Evolutionary conservation across 2,329 filamentous ascomycete genomes (phyloP).

Genomic region (Hypoxylon sp.): DNA sequence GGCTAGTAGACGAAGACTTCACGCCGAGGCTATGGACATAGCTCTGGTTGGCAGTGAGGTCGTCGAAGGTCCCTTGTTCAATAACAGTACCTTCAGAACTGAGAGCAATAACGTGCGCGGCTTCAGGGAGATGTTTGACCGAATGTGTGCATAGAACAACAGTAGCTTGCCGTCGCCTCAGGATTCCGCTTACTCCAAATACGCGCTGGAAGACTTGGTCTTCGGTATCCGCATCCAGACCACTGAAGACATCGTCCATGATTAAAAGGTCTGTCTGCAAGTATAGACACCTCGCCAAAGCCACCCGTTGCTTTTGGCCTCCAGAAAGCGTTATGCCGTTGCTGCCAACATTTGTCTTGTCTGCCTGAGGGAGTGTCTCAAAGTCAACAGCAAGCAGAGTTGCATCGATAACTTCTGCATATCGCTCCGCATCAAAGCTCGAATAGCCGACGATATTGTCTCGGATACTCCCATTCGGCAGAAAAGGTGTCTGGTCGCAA

Average conservation of each 20-base stretch:
- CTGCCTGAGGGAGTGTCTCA: slow-evolving; percentile 55
- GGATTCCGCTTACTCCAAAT: slow-evolving; percentile 51
- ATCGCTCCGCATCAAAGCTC: slow-evolving; percentile 47
- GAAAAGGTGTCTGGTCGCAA: slow-evolving; percentile 58
- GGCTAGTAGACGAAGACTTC: slow-evolving; percentile 34
- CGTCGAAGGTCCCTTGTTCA: slow-evolving; percentile 61
- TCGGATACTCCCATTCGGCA: slow-evolving; percentile 55
- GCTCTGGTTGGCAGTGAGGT: slow-evolving; percentile 53
- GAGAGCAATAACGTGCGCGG: slow-evolving; percentile 65
- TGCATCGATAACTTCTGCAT: slow-evolving; percentile 51
- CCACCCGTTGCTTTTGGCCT: slow-evolving; percentile 62
- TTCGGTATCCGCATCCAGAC: slow-evolving; percentile 56
- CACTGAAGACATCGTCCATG: slow-evolving; percentile 57
- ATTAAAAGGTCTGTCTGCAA: slow-evolving; percentile 52
- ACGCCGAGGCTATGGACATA: slow-evolving; percentile 48
- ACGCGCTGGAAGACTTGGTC: slow-evolving; percentile 53
- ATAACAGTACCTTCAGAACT: slow-evolving; percentile 58
- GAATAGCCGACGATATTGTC: slow-evolving; percentile 54
- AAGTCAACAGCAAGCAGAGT: slow-evolving; percentile 53
- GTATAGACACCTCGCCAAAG: slow-evolving; percentile 56
- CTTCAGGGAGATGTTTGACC: slow-evolving; percentile 57
- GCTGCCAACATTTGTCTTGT: slow-evolving; percentile 61
- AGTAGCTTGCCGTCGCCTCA: slow-evolving; percentile 46
- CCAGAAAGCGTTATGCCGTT: slow-evolving; percentile 64
- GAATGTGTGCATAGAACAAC: slow-evolving; percentile 59